Evolutionary conservation across 345 rosid genomes (phyloP).

Genomic region (Syzygium aqueum): DNA sequence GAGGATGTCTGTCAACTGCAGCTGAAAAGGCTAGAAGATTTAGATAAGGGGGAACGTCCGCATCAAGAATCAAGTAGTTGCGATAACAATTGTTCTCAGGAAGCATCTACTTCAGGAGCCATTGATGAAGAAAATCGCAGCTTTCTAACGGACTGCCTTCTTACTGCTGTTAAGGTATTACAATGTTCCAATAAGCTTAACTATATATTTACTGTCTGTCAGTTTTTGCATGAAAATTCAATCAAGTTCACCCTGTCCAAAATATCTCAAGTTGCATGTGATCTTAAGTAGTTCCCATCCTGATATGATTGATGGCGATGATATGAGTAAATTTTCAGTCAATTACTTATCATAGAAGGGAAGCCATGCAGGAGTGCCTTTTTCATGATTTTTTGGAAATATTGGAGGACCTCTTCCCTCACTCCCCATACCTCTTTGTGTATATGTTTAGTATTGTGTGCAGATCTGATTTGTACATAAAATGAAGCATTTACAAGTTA

Average conservation of each 20-base stretch:
- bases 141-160: constrained; percentile 80
- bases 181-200: background rate
- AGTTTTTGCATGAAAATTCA: background rate
- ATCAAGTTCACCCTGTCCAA: background rate
- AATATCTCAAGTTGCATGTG: background rate
- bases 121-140: constrained; percentile 39
- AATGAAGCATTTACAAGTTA: background rate
- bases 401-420: background rate
- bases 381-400: background rate
- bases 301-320: background rate
- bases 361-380: background rate
- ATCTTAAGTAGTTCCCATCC: background rate
- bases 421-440: background rate
- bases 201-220: background rate
- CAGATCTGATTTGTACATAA: background rate
- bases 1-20: constrained; percentile 27
- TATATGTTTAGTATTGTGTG: background rate
- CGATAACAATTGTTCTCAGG: constrained; percentile 19
- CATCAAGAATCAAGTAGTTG: constrained; percentile 25
- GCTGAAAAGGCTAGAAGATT: constrained; percentile 34
- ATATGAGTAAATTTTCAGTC: background rate
- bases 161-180: constrained; percentile 78
- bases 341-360: background rate
- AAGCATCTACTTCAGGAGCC: constrained; percentile 23
- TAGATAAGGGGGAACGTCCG: constrained; percentile 19